Evolutionary conservation across 2,329 filamentous ascomycete genomes (phyloP).

Genomic region (Epichloe gansuensis): DNA sequence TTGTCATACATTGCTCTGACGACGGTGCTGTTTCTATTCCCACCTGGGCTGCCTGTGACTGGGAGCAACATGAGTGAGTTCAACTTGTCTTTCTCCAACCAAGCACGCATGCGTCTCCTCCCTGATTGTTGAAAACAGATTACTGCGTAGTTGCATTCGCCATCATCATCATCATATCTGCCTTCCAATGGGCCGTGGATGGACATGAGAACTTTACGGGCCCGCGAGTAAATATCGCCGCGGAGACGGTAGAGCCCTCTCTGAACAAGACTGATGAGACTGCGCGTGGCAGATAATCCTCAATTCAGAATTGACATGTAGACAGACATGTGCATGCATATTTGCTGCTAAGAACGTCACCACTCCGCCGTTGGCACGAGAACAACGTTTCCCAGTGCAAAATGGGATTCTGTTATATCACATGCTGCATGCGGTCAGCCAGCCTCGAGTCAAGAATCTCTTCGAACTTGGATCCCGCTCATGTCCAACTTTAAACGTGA

Average conservation of each 20-base stretch:
- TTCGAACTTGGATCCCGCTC: no score
- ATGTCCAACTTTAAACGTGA: no score
- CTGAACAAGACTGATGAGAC: background rate
- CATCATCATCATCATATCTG: slow-evolving; percentile 30
- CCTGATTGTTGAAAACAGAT: slow-evolving; percentile 11
- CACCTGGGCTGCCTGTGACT: slow-evolving; percentile 50
- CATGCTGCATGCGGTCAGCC: no score
- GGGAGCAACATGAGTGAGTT: slow-evolving; percentile 50
- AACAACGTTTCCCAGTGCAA: no score
- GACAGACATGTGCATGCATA: no score
- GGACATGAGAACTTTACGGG: slow-evolving; percentile 33
- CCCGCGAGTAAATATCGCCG: slow-evolving; percentile 11
- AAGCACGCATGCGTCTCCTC: background rate
- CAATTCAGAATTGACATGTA: background rate
- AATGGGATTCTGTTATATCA: no score
- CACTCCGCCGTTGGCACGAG: no score
- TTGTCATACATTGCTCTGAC: slow-evolving; percentile 54
- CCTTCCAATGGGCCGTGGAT: slow-evolving; percentile 32
- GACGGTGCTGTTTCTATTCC: slow-evolving; percentile 61
- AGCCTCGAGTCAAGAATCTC: no score
- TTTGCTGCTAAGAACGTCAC: no score
- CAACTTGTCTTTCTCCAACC: no score
- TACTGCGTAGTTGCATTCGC: slow-evolving; percentile 35
- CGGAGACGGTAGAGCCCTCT: background rate
- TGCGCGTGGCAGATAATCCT: background rate